Evolutionary conservation across 1,284 basidiomycete species (phyloP).

Genomic region (Cutaneotrichosporon sp.): DNA sequence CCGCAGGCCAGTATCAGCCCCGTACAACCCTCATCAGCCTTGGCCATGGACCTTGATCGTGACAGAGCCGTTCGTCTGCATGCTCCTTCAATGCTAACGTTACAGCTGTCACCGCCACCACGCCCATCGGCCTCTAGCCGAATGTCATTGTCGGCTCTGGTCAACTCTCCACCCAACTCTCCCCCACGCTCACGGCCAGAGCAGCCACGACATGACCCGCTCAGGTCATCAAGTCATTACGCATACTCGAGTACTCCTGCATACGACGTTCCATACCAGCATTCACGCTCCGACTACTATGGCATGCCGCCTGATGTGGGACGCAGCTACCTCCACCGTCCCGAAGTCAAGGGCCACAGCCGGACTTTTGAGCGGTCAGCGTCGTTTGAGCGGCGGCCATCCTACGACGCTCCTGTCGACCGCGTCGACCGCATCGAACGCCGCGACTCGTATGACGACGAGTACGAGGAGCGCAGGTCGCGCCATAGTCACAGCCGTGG

Average conservation of each 20-base stretch:
- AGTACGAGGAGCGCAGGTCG: conserved; percentile 1
- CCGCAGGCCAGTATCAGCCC: conserved; percentile 18
- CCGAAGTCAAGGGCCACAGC: conserved; percentile 1
- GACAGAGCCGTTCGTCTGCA: conserved; percentile 10
- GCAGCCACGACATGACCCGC: conserved; percentile 2
- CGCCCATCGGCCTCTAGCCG: conserved; percentile 27
- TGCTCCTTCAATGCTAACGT: not conserved
- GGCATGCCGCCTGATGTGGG: conserved; percentile 16
- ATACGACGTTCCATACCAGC: conserved; percentile 5
- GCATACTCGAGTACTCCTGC: not conserved
- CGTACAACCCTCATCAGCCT: conserved; percentile 4
- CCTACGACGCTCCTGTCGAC: conserved; percentile 5
- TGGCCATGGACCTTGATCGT: conserved; percentile 11
- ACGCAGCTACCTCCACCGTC: conserved; percentile 19
- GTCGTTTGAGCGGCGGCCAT: conserved; percentile 5
- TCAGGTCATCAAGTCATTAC: conserved; percentile 3
- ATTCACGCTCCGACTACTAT: conserved; percentile 10
- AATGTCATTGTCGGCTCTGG: conserved; percentile 39
- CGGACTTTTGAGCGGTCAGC: conserved; percentile 9
- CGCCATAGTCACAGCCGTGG: not conserved
- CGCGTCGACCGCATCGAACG: not conserved
- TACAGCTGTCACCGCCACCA: conserved; percentile 19
- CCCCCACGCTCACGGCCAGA: conserved; percentile 1
- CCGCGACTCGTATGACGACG: conserved; percentile 1
- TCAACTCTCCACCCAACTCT: conserved; percentile 31